These are phyloP conservation scores for Candida freyschussii DNA, from an alignment of 1,139 yeast genomes.

Conservation along the genomic window DNA sequence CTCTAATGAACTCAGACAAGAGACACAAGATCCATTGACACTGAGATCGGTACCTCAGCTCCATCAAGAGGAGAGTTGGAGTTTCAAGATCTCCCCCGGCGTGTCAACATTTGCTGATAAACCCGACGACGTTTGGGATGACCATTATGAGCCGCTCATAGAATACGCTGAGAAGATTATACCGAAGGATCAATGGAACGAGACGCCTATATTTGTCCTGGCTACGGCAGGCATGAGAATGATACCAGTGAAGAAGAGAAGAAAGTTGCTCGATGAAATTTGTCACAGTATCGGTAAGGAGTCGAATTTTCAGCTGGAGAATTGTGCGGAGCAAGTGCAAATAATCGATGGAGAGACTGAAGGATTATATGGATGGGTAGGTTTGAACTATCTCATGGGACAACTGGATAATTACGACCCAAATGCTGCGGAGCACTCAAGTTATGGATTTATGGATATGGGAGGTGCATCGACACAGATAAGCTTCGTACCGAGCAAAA, in stretches of 20 bases:
- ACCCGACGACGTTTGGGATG: conserved; percentile 49
- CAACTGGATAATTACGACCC: conserved; percentile 44
- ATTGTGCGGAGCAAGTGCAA: conserved; percentile 59
- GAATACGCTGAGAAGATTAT: conserved; percentile 55
- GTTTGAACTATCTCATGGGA: conserved; percentile 62
- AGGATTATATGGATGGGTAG: conserved; percentile 79
- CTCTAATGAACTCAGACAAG: conserved; percentile 30
- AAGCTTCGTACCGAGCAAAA: conserved; percentile 65
- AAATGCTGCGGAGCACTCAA: conserved; percentile 35
- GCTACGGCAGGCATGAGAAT: conserved; percentile 86
- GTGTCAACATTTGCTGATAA: conserved; percentile 53
- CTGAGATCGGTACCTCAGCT: conserved; percentile 59
- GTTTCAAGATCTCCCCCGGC: conserved; percentile 63
- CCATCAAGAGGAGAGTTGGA: conserved; percentile 55
- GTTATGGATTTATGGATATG: conserved; percentile 85
- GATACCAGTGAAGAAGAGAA: conserved; percentile 43
- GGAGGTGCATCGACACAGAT: conserved; percentile 86
- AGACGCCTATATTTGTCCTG: conserved; percentile 67
- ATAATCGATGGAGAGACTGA: conserved; percentile 79
- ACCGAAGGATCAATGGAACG: conserved; percentile 46
- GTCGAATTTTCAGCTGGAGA: conserved; percentile 45
- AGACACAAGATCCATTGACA: conserved; percentile 16
- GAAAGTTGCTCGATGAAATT: conserved; percentile 43
- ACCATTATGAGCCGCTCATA: conserved; percentile 53
- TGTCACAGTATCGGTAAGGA: conserved; percentile 46